phyloP scores from a whole-genome alignment of 2,329 filamentous ascomycete species.

The Scedosporium aurantiacum region DNA sequence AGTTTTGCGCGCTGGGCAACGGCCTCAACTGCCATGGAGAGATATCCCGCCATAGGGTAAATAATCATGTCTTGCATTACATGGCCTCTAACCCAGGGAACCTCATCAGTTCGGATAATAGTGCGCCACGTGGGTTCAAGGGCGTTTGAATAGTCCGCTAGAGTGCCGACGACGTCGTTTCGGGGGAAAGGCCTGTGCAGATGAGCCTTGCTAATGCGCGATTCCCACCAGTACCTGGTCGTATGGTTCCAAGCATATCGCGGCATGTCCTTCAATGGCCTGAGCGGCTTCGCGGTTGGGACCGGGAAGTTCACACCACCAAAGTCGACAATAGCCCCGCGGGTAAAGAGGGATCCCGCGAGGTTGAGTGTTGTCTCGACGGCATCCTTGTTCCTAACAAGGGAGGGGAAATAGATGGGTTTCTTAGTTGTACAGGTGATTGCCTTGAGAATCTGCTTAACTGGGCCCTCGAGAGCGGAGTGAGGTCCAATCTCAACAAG shows the following conservation, averaged over 20 bases:
- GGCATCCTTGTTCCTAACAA: slow-evolving; percentile 41
- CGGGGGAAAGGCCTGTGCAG: slow-evolving; percentile 33
- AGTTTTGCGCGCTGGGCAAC: slow-evolving; percentile 26
- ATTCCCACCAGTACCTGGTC: slow-evolving; percentile 42
- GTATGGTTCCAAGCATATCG: slow-evolving; percentile 44
- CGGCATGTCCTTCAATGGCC: slow-evolving; percentile 34
- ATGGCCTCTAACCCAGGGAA: slow-evolving; percentile 42
- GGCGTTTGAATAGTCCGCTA: slow-evolving; percentile 29
- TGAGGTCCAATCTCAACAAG: slow-evolving; percentile 32
- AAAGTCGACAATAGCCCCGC: slow-evolving; percentile 31
- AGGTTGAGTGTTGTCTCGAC: slow-evolving; percentile 32
- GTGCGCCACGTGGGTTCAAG: slow-evolving; percentile 38
- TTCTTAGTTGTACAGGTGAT: slow-evolving; percentile 6
- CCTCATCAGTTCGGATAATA: slow-evolving; percentile 35
- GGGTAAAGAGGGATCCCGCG: slow-evolving; percentile 31
- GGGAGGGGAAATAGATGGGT: slow-evolving; percentile 21
- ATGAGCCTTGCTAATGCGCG: slow-evolving; percentile 30
- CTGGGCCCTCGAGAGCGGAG: slow-evolving; percentile 23
- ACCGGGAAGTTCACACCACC: slow-evolving; percentile 14
- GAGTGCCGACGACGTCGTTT: slow-evolving; percentile 40
- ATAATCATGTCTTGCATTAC: slow-evolving; percentile 37
- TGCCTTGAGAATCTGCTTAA: slow-evolving; percentile 21
- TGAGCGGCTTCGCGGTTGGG: slow-evolving; percentile 11
- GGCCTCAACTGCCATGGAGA: slow-evolving; percentile 37
- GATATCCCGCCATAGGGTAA: slow-evolving; percentile 40